Evolutionary conservation across 1,284 basidiomycete genomes (phyloP).

Genomic region (Pseudozyma hubeiensis): DNA sequence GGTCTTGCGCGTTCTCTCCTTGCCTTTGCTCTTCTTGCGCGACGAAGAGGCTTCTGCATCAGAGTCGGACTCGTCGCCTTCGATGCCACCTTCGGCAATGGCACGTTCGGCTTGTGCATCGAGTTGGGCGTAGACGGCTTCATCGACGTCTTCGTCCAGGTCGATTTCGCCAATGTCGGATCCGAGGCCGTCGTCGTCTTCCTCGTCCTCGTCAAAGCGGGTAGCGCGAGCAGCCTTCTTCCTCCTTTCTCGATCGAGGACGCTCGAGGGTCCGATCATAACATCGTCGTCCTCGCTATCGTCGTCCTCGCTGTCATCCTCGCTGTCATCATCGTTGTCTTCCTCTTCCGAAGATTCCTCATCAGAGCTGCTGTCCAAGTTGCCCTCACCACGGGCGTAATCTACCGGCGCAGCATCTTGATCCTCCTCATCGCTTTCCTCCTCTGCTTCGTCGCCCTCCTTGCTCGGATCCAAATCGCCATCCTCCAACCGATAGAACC

Average conservation of each 20-base stretch:
- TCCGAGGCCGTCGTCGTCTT: constrained; percentile 47
- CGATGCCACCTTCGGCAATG: constrained; percentile 50
- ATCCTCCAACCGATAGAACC: constrained; percentile 61
- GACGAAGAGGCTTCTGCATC: constrained; percentile 68
- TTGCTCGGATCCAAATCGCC: constrained; percentile 71
- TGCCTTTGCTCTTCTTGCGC: constrained; percentile 64
- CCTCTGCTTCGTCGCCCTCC: constrained; percentile 20
- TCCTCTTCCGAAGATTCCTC: constrained; percentile 49
- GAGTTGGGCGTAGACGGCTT: constrained; percentile 75
- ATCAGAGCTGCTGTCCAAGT: constrained; percentile 59
- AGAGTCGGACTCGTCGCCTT: constrained; percentile 36
- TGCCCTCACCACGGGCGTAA: constrained; percentile 81
- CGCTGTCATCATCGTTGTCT: constrained; percentile 47
- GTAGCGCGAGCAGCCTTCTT: constrained; percentile 22
- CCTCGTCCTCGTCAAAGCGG: constrained; percentile 38
- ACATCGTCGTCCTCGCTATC: constrained; percentile 55
- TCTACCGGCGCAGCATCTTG: constrained; percentile 72
- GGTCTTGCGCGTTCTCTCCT: constrained; percentile 23
- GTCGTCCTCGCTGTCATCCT: constrained; percentile 77
- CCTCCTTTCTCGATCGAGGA: constrained; percentile 41
- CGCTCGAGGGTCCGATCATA: constrained; percentile 52
- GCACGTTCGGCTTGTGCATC: constrained; percentile 77
- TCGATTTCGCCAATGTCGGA: constrained; percentile 72
- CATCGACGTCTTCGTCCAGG: constrained; percentile 76
- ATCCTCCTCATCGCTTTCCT: constrained; percentile 35